phyloP scores from a whole-genome alignment of 2,329 filamentous ascomycete genomes.

The Chalaropsis thielavioides region DNA sequence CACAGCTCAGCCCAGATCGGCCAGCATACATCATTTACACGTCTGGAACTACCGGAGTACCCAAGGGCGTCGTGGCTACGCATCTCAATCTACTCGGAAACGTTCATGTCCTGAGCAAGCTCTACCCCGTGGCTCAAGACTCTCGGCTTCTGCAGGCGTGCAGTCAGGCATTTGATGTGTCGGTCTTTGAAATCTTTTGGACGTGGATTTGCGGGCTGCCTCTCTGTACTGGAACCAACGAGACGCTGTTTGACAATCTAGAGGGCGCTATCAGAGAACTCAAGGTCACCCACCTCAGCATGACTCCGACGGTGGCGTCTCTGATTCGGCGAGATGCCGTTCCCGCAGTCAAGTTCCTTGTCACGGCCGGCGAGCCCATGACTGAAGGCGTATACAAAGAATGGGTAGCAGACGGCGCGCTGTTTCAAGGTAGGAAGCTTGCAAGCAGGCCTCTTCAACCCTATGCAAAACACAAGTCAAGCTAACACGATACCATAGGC shows the following conservation, averaged over 20 bases:
- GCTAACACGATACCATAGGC: conserved; percentile 24
- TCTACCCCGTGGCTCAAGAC: conserved; percentile 43
- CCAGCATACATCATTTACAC: conserved; percentile 71
- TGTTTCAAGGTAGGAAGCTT: conserved; percentile 49
- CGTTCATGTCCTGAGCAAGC: conserved; percentile 46
- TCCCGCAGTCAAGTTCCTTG: conserved; percentile 57
- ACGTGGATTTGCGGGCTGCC: conserved; percentile 66
- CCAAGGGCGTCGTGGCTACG: conserved; percentile 68
- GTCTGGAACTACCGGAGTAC: conserved; percentile 65
- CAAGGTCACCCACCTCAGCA: conserved; percentile 61
- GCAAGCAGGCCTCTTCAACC: background rate
- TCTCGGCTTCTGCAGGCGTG: conserved; percentile 66
- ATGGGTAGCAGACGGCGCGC: conserved; percentile 44
- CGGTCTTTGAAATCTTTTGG: conserved; percentile 83
- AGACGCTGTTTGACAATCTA: conserved; percentile 58
- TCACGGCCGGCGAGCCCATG: conserved; percentile 69
- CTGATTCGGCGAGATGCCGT: conserved; percentile 55
- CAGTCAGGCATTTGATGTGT: conserved; percentile 75
- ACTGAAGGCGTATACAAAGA: conserved; percentile 53
- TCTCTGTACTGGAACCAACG: conserved; percentile 60
- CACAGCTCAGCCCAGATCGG: conserved; percentile 31
- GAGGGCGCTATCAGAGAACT: conserved; percentile 51
- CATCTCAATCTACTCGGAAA: conserved; percentile 65
- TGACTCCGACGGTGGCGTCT: conserved; percentile 74
- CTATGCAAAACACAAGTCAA: conserved; percentile 7